A percentile compares a stretch with the other conserved stretches of the same genome.
These are phyloP conservation scores for Acorus gramineus DNA, from an alignment of 106 monocot species.

Conservation along the genomic window DNA sequence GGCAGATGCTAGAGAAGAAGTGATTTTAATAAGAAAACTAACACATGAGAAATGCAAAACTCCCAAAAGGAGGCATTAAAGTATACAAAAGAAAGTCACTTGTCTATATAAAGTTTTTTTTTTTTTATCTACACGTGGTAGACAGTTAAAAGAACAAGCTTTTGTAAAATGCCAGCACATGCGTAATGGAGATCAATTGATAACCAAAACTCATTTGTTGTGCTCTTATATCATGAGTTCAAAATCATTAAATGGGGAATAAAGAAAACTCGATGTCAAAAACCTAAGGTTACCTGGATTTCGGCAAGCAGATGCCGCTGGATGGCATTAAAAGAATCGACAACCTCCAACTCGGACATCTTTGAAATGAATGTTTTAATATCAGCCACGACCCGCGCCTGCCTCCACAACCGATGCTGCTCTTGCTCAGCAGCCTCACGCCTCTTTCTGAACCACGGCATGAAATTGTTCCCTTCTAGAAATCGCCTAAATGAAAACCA, in stretches of 20 bases:
- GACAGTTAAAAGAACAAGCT: no score
- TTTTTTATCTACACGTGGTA: no score
- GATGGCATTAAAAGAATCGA: constrained; percentile 89
- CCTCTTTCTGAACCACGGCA: constrained; percentile 87
- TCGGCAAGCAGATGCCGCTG: constrained; percentile 70
- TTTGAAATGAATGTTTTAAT: constrained; percentile 60
- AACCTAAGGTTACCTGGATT: constrained; percentile 43
- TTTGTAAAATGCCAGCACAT: no score
- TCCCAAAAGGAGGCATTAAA: no score
- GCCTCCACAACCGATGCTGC: constrained; percentile 76
- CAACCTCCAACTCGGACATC: constrained; percentile 81
- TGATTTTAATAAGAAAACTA: no score
- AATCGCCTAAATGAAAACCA: constrained; percentile 36
- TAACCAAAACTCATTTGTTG: no score
- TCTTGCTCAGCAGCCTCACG: constrained; percentile 75
- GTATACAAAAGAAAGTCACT: no score
- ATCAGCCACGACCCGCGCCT: constrained; percentile 60
- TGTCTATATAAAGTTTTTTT: no score
- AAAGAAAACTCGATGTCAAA: background rate
- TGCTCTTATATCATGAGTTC: no score
- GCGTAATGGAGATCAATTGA: no score
- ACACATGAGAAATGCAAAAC: no score
- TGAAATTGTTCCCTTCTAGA: constrained; percentile 73
- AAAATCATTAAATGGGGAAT: background rate
- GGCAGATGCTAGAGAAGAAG: no score